Conservation (phyloP, 1,139 yeast species). For the Taphrina wiesneri region DNA sequence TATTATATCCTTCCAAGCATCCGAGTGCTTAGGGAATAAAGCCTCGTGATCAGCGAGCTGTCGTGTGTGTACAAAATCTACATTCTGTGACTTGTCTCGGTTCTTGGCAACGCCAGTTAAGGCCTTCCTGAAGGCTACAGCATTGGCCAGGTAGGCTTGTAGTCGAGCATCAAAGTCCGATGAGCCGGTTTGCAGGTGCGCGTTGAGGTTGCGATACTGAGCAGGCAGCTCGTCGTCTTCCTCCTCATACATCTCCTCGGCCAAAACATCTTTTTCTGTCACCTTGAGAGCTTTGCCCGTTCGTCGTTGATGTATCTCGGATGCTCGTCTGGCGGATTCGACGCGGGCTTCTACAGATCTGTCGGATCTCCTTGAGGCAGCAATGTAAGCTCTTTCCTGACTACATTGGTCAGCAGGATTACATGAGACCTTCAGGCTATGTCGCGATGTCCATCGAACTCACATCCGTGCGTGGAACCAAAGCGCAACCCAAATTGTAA, state of each 20-base stretch:
- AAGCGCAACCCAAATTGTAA: not conserved
- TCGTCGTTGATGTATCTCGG: slow-evolving; percentile 28
- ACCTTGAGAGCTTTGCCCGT: slow-evolving; percentile 33
- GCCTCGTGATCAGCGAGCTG: slow-evolving; percentile 31
- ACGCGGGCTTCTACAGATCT: slow-evolving; percentile 33
- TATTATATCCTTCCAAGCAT: slow-evolving; percentile 31
- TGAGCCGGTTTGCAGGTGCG: slow-evolving; percentile 31
- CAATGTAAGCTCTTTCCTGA: slow-evolving; percentile 34
- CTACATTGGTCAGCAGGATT: not conserved
- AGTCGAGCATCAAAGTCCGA: slow-evolving; percentile 27
- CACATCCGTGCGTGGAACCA: not conserved
- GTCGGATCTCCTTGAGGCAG: slow-evolving; percentile 34
- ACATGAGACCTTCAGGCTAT: not conserved
- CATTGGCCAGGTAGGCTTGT: slow-evolving; percentile 30
- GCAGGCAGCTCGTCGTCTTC: slow-evolving; percentile 34
- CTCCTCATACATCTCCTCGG: slow-evolving; percentile 34
- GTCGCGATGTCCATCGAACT: not conserved
- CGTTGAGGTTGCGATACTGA: slow-evolving; percentile 25
- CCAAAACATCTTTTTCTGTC: slow-evolving; percentile 32
- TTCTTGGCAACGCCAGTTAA: slow-evolving; percentile 27
- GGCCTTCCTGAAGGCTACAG: slow-evolving; percentile 32
- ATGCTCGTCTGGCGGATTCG: slow-evolving; percentile 31
- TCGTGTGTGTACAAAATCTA: slow-evolving; percentile 28
- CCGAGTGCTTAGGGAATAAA: slow-evolving; percentile 29
- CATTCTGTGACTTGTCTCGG: slow-evolving; percentile 25